These are phyloP conservation scores for Carallia pectinifolia DNA, from an alignment of 345 rosid genomes.

Conservation along the genomic window DNA sequence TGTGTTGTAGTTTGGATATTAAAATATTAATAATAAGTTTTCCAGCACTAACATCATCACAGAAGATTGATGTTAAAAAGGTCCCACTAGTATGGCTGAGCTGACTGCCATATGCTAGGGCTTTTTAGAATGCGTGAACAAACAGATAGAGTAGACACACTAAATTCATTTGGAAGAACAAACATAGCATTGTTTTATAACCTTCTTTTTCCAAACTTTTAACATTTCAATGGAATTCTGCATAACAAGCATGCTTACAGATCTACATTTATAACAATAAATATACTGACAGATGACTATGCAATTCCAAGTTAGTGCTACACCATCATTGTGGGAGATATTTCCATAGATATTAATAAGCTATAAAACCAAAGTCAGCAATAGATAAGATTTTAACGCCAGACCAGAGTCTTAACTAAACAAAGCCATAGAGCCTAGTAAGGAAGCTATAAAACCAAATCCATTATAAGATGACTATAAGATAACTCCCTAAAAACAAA, in stretches of 20 bases:
- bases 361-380: neutral
- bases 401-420: neutral
- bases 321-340: too few species aligned
- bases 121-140: neutral
- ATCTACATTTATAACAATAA: too few species aligned
- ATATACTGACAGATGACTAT: too few species aligned
- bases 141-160: neutral
- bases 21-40: neutral
- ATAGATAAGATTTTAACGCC: neutral
- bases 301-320: too few species aligned
- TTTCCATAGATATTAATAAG: too few species aligned
- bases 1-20: neutral
- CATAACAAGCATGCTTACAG: too few species aligned
- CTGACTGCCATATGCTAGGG: neutral
- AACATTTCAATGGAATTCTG: too few species aligned
- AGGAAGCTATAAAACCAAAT: neutral
- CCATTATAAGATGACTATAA: neutral
- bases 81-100: neutral
- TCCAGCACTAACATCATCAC: neutral
- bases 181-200: neutral
- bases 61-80: neutral
- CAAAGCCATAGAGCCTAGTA: too few species aligned
- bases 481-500: conserved; percentile 4
- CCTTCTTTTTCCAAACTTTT: too few species aligned
- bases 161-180: neutral